Base-by-base conservation (phyloP, 345 rosid genomes). In the Gossypium rotundifolium region DNA sequence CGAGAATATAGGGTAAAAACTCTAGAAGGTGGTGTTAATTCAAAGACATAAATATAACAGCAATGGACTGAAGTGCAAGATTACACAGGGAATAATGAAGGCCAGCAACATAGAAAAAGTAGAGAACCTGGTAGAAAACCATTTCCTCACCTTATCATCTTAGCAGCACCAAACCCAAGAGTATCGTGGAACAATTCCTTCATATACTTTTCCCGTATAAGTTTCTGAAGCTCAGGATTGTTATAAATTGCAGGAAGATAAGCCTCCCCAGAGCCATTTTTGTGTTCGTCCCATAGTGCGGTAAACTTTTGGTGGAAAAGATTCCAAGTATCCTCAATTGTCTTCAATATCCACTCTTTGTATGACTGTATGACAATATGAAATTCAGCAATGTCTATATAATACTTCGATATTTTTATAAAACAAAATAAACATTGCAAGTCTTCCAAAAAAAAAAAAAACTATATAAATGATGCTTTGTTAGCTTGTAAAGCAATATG, bases 141-240 rank as follows among this genome's bases (percentile, higher is more conserved):
- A 40, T 17, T 9, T 14, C 52, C 75, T 80, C 68, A 89, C 98
- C 99, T 90, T 55, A 91, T 93, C 99, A 95, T 95, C 82, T 95
- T 93, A 72, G 98, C 97, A 68, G 98, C 92, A 33, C 98, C 99
- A 40, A 91, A 95, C 65, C 99, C 99, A 70, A 95, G 94, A 42
- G 91, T 74, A 70, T 93, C 98, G 68, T 91, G 98, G 81, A 93
- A 80, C 80, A 95, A 79, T 74, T 88, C 89, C 69, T 13, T 76
- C 88, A 95, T 87, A 77, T 65, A 93, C 54, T 85, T 86, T 72
- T 73, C 87, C 81, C 85, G 91, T 44, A 86, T 84, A 59, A 89
- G 90, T 87, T 85, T 80, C 77, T 64, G 85, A 80, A 93, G 85
- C 83, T 88, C 92, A 1, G 76, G 71, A 48, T 79, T 89, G 77